A percentile compares a stretch with the other conserved stretches of the same genome.
Conservation (phyloP, 2,329 filamentous ascomycete genomes). For the Pseudogymnoascus sp. region DNA sequence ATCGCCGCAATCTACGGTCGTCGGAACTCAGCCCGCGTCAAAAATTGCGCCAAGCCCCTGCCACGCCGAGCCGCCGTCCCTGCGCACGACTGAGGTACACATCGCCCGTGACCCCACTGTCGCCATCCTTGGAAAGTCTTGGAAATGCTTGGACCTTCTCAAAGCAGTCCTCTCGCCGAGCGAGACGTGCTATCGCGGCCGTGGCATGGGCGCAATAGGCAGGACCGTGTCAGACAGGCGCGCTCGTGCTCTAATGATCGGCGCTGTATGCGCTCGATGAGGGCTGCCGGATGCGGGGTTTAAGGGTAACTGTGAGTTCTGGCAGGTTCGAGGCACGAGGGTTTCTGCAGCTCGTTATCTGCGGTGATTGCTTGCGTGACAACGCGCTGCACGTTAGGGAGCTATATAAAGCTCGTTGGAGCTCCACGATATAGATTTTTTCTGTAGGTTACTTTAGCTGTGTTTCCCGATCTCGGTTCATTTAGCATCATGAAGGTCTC, state of each 20-base stretch:
- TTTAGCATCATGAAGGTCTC: conserved; percentile 5
- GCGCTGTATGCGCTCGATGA: background rate
- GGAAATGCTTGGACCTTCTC: conserved; percentile 3
- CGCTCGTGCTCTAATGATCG: background rate
- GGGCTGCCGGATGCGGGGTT: background rate
- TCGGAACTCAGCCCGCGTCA: background rate
- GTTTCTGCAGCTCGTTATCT: background rate
- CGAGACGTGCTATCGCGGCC: background rate
- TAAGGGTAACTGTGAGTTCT: background rate
- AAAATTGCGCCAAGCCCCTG: background rate
- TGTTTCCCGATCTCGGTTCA: background rate
- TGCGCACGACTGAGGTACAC: background rate
- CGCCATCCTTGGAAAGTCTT: conserved; percentile 1
- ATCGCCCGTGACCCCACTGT: background rate
- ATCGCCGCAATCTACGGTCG: background rate
- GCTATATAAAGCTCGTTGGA: background rate
- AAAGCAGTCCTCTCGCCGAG: background rate
- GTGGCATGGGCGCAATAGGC: background rate
- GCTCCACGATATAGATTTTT: background rate
- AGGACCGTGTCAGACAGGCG: background rate
- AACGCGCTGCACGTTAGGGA: background rate
- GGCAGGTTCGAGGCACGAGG: background rate
- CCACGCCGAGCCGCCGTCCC: background rate
- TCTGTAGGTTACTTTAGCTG: background rate
- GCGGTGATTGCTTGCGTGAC: background rate